Percentiles rank a stretch among this genome's conserved stretches.
These are phyloP conservation scores for Phytophthora hibernalis DNA, from an alignment of 352 stramenopile species.

Conservation along the genomic window DNA sequence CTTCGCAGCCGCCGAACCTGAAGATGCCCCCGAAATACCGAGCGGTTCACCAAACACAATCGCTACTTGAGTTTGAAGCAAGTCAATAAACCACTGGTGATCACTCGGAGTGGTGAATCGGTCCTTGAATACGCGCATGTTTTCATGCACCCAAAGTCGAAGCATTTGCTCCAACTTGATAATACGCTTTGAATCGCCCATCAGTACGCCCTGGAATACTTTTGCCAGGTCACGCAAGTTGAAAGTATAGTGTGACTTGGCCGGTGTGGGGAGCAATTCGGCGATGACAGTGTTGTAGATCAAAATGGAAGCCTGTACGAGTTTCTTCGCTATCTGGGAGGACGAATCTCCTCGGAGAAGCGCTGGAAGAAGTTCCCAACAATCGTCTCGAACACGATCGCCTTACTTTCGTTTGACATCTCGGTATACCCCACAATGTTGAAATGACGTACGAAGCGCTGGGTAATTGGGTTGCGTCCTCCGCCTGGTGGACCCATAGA, in stretches of 20 bases:
- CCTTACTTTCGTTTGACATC: slow-evolving; percentile 84
- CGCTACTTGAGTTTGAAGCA: slow-evolving; percentile 67
- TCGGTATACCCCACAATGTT: slow-evolving; percentile 90
- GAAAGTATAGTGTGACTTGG: slow-evolving; percentile 91
- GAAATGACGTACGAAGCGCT: slow-evolving; percentile 83
- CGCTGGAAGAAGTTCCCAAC: slow-evolving; percentile 72
- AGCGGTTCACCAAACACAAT: slow-evolving; percentile 62
- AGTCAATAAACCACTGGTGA: slow-evolving; percentile 82
- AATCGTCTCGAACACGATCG: slow-evolving; percentile 87
- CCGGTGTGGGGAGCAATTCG: slow-evolving; percentile 81
- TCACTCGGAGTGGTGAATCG: slow-evolving; percentile 80
- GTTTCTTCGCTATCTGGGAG: slow-evolving; percentile 55
- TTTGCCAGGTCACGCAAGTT: slow-evolving; percentile 91
- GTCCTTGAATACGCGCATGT: slow-evolving; percentile 89
- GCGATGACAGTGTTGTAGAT: slow-evolving; percentile 89
- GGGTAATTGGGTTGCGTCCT: slow-evolving; percentile 81
- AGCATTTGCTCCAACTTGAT: slow-evolving; percentile 72
- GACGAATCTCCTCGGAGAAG: slow-evolving; percentile 77
- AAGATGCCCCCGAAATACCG: slow-evolving; percentile 24
- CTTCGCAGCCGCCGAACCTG: slow-evolving; percentile 32
- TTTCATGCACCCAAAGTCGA: slow-evolving; percentile 86
- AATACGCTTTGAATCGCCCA: slow-evolving; percentile 84
- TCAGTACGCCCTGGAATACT: slow-evolving; percentile 86
- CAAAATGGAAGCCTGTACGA: slow-evolving; percentile 77
- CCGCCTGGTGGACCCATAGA: slow-evolving; percentile 86